A percentile compares a stretch with the other conserved stretches of the same genome.
Conservation (phyloP, 2,329 filamentous ascomycete genomes). For the Phyllosticta paracitricarpa region DNA sequence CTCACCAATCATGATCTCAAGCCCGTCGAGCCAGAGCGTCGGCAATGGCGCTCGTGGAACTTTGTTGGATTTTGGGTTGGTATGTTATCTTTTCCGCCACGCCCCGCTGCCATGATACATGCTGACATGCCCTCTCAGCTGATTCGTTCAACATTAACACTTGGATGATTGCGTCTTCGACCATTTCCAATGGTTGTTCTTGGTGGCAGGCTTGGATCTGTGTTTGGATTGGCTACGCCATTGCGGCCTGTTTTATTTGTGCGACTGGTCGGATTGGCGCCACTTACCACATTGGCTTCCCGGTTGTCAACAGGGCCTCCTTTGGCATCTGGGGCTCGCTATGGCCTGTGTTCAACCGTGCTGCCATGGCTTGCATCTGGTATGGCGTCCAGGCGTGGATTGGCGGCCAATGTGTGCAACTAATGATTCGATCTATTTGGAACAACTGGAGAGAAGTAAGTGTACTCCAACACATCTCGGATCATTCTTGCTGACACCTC, state of each 20-base stretch:
- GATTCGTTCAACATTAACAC: constrained; percentile 54
- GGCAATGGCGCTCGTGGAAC: constrained; percentile 80
- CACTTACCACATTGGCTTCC: constrained; percentile 81
- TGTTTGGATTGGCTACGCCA: constrained; percentile 76
- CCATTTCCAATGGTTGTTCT: constrained; percentile 66
- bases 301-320: constrained; percentile 64
- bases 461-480: neutral
- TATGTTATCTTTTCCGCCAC: constrained; percentile 12
- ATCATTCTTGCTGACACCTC: constrained; percentile 17
- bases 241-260: constrained; percentile 66
- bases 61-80: constrained; percentile 81
- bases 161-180: constrained; percentile 85
- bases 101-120: neutral
- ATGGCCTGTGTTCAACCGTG: constrained; percentile 82
- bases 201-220: constrained; percentile 80
- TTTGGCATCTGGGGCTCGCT: constrained; percentile 85
- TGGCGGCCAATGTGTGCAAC: constrained; percentile 67
- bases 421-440: constrained; percentile 88
- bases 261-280: constrained; percentile 75
- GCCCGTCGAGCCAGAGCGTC: constrained; percentile 64
- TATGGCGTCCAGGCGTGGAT: constrained; percentile 82
- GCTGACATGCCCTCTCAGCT: constrained; percentile 17
- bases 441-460: constrained; percentile 45
- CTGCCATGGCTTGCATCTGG: constrained; percentile 83
- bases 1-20: constrained; percentile 78